Evolutionary conservation across 148 eudicot species (phyloP).

Genomic region (Rhododendron henanense): DNA sequence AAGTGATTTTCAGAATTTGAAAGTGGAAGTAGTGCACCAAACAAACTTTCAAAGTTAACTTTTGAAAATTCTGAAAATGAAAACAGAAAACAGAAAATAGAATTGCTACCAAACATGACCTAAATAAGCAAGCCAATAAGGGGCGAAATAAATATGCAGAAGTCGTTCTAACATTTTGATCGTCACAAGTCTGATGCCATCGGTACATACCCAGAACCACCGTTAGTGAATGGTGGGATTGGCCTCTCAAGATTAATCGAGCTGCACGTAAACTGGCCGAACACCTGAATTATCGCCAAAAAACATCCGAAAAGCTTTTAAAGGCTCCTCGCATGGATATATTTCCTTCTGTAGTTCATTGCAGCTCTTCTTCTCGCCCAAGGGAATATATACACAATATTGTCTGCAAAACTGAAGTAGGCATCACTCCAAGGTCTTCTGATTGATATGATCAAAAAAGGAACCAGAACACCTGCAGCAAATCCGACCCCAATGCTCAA

Average conservation of each 20-base stretch:
- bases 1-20: too few relatives aligned
- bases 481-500: slow-evolving; percentile 33
- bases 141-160: background rate
- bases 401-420: slow-evolving; percentile 25
- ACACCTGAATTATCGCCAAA: background rate
- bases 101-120: too few relatives aligned
- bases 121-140: background rate
- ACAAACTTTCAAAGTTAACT: too few relatives aligned
- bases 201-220: background rate
- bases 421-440: slow-evolving; percentile 27
- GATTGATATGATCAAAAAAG: slow-evolving; percentile 14
- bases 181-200: background rate
- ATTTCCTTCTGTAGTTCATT: background rate
- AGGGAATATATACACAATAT: slow-evolving; percentile 4
- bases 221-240: background rate
- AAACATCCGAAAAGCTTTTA: background rate
- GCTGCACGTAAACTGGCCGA: background rate
- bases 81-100: too few relatives aligned
- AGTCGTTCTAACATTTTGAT: background rate
- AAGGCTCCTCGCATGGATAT: background rate
- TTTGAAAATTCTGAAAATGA: too few relatives aligned
- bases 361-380: background rate
- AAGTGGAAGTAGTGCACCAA: too few relatives aligned
- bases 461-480: slow-evolving; percentile 24
- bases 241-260: background rate